A percentile compares a stretch with the other conserved stretches of the same genome.
Conservation (phyloP, 140 eudicot species). For the Anethum foeniculum region DNA sequence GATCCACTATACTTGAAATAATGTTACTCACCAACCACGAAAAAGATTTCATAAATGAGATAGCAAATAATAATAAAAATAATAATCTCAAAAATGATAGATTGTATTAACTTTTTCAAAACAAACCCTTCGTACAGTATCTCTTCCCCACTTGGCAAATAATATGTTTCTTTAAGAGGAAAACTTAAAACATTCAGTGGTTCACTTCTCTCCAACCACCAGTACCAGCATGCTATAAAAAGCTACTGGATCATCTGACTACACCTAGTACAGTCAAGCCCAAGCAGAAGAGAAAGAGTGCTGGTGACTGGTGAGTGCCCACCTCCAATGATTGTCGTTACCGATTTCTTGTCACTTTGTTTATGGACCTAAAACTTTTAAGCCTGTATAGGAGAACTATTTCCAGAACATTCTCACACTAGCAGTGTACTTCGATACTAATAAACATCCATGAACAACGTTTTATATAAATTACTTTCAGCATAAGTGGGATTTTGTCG, state of each 20-base stretch:
- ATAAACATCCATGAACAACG: neutral
- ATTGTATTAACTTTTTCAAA: neutral
- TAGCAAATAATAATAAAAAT: neutral
- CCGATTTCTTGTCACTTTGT: neutral
- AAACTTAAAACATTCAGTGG: neutral
- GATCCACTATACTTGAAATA: neutral
- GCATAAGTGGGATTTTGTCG: neutral
- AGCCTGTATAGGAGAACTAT: neutral
- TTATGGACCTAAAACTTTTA: neutral
- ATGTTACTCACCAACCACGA: neutral
- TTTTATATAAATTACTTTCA: neutral
- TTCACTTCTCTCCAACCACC: neutral
- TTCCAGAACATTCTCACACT: neutral
- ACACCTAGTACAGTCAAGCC: neutral
- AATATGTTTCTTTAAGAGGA: neutral
- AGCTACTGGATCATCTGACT: neutral
- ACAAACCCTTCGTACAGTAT: neutral
- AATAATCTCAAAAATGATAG: neutral
- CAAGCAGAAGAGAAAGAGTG: neutral
- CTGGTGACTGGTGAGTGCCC: neutral
- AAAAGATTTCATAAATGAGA: neutral
- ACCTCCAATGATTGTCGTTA: neutral
- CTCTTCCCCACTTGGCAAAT: neutral
- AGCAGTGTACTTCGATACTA: neutral
- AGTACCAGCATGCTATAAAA: neutral